phyloP scores from a whole-genome alignment of 78 protist species.

The Dictyostelium citrinum region DNA sequence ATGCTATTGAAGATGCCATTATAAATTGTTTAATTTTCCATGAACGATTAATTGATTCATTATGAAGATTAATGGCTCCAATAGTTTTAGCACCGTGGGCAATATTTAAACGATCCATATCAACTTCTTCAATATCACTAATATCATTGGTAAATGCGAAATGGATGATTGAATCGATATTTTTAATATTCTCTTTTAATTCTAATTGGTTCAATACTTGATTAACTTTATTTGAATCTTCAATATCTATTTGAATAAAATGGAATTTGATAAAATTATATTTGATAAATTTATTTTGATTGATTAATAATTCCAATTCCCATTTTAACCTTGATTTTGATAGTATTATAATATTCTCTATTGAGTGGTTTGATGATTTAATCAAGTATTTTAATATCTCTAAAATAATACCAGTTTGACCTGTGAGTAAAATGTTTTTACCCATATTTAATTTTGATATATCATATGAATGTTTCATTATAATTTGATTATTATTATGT shows the following conservation, averaged over 20 bases:
- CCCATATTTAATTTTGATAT: not conserved
- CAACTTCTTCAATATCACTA: not conserved
- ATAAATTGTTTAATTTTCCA: slow-evolving; percentile 4
- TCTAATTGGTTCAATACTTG: not conserved
- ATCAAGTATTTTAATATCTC: slow-evolving; percentile 11
- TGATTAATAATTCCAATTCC: slow-evolving; percentile 27
- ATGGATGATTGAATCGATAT: not conserved
- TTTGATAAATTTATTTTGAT: not conserved
- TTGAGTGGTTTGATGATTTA: not conserved
- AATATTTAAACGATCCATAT: not conserved
- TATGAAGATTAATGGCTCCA: not conserved
- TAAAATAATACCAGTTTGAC: slow-evolving; percentile 51
- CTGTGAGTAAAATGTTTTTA: slow-evolving; percentile 30
- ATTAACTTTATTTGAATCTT: not conserved
- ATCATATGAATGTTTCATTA: not conserved
- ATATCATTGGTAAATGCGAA: not conserved
- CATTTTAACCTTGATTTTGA: slow-evolving; percentile 41
- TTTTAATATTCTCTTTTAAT: not conserved
- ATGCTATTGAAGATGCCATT: not conserved
- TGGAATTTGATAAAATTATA: not conserved
- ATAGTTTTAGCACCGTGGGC: slow-evolving; percentile 9
- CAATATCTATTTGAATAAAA: not conserved
- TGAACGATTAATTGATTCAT: not conserved
- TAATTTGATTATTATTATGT: not conserved
- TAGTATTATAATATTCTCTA: slow-evolving; percentile 15